These are phyloP conservation scores for Wickerhamomyces rabaulensis DNA, from an alignment of 805 yeast genomes.

Conservation along the genomic window DNA sequence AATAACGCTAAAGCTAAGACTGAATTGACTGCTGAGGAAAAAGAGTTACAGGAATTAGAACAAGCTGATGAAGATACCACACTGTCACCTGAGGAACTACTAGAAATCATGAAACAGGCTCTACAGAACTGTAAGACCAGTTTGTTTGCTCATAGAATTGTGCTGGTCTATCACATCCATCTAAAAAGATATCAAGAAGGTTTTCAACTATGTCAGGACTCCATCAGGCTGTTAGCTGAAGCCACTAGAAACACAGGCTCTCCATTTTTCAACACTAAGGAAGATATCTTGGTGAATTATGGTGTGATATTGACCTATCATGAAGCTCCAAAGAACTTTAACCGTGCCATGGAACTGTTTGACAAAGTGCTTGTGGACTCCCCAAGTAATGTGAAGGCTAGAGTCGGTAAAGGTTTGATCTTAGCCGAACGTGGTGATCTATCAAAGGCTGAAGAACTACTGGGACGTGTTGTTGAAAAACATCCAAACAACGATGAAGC, in stretches of 20 bases:
- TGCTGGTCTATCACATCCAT: constrained; percentile 54
- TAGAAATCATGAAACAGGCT: constrained; percentile 47
- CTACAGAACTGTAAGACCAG: constrained; percentile 39
- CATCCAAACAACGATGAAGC: constrained; percentile 56
- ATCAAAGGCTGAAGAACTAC: constrained; percentile 45
- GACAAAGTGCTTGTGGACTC: constrained; percentile 48
- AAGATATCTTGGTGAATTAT: constrained; percentile 55
- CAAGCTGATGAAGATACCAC: constrained; percentile 19
- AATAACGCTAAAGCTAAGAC: constrained; percentile 13
- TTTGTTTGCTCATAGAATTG: constrained; percentile 60
- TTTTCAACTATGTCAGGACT: constrained; percentile 52
- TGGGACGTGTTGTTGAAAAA: constrained; percentile 44
- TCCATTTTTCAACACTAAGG: constrained; percentile 44
- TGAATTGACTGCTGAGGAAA: constrained; percentile 20
- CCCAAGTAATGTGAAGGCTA: constrained; percentile 51
- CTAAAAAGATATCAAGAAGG: constrained; percentile 61
- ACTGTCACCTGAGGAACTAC: constrained; percentile 44
- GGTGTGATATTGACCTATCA: constrained; percentile 77
- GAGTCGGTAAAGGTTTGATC: constrained; percentile 79
- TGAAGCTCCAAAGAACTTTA: constrained; percentile 87
- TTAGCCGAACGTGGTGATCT: constrained; percentile 59
- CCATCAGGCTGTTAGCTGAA: constrained; percentile 50
- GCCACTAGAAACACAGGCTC: constrained; percentile 42
- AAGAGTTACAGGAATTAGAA: constrained; percentile 19
- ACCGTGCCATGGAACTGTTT: constrained; percentile 67